Conservation (phyloP, 768 basidiomycete genomes). For the Boletus vinaceobasis region DNA sequence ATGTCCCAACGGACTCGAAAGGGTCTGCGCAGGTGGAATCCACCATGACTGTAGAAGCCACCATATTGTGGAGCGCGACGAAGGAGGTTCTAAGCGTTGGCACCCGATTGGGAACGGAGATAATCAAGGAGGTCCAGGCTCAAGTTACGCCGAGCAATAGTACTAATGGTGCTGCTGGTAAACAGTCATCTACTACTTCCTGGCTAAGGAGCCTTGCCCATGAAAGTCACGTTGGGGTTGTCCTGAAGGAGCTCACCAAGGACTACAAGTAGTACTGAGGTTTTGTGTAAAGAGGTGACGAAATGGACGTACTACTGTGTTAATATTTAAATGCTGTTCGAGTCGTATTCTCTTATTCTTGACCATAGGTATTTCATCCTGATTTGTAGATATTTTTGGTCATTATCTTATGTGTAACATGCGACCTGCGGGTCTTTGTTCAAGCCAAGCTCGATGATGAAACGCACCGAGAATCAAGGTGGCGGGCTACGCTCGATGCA, state of each 20-base stretch:
- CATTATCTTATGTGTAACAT: not conserved
- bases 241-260: constrained; percentile 20
- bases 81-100: constrained; percentile 15
- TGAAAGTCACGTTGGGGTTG: constrained; percentile 22
- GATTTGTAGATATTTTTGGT: not conserved
- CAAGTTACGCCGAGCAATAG: constrained; percentile 4
- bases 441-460: not conserved
- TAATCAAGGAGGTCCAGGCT: constrained; percentile 22
- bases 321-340: not conserved
- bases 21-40: constrained; percentile 8
- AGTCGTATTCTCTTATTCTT: not conserved
- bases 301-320: too few species aligned
- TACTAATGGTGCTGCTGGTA: constrained; percentile 4
- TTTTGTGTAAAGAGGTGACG: not conserved
- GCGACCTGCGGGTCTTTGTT: not conserved
- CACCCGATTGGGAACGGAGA: constrained; percentile 15
- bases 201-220: constrained; percentile 24
- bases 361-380: not conserved
- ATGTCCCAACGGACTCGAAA: constrained; percentile 7
- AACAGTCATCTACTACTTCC: constrained; percentile 19
- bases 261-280: not conserved
- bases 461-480: not conserved
- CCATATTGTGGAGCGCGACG: constrained; percentile 15
- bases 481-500: not conserved
- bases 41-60: not conserved